These are phyloP conservation scores for Amanita pseudoporphyria DNA, from an alignment of 768 basidiomycete genomes.

Conservation along the genomic window DNA sequence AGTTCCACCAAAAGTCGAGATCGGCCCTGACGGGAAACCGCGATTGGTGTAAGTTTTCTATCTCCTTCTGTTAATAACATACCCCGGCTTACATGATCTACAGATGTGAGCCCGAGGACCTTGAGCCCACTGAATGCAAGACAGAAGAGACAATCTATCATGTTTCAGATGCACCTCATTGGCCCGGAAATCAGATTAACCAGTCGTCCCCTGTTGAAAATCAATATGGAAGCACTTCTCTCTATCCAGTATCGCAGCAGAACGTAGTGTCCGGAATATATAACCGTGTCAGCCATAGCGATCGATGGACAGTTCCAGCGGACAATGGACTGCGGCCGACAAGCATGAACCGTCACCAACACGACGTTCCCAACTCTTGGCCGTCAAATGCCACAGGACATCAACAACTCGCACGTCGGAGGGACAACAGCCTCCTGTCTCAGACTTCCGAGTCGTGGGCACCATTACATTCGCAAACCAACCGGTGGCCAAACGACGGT, in stretches of 20 bases:
- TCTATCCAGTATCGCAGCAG: conserved; percentile 22
- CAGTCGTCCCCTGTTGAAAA: conserved; percentile 27
- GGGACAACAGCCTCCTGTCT: conserved; percentile 19
- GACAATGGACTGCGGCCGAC: conserved; percentile 19
- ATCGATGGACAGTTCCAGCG: conserved; percentile 22
- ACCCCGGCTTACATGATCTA: conserved; percentile 9
- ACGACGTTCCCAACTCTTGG: conserved; percentile 10
- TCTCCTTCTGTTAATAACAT: not conserved
- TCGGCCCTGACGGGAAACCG: conserved; percentile 58
- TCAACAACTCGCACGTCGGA: conserved; percentile 19
- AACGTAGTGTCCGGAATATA: conserved; percentile 18
- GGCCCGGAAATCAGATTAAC: conserved; percentile 22
- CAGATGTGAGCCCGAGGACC: conserved; percentile 36
- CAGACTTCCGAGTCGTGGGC: conserved; percentile 27
- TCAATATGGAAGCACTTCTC: conserved; percentile 22
- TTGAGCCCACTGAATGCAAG: conserved; percentile 36
- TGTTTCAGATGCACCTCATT: conserved; percentile 28
- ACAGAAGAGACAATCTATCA: conserved; percentile 36
- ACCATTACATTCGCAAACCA: conserved; percentile 24
- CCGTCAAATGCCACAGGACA: conserved; percentile 13
- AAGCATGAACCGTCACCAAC: conserved; percentile 10
- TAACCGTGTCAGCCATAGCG: conserved; percentile 15
- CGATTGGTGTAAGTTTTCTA: conserved; percentile 47
- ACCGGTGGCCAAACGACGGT: conserved; percentile 29
- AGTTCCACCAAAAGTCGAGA: conserved; percentile 71